Base-by-base conservation (phyloP, 305 asterid species). In the Plantago rigida region DNA sequence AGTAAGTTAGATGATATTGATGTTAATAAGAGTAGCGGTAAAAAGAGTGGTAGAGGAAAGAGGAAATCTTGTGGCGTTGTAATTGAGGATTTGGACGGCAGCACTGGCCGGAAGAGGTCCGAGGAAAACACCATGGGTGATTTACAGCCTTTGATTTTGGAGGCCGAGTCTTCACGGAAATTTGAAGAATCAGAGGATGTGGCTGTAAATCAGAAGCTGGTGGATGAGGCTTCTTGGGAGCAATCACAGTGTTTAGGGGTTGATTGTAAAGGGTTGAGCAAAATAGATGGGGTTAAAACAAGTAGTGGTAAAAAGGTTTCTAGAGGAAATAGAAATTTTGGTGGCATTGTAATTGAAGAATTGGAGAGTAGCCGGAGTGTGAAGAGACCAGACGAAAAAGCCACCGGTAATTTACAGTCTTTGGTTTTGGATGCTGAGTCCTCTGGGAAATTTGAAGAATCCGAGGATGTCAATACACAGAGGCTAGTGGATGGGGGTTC, bases 311-410 rank as follows among this genome's bases (percentile, higher is more conserved):
- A n/a, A 51, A 69, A 51, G 50, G 68, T 49, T 55, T 63, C 42
- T 63, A 69, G 60, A 51, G 66, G 48, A 63, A 64, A 51, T 59
- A 63, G 59, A 44, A 70, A 62, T 15, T 62, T 24, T 41, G 65
- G 62, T 56, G 49, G 63, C 67, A 64, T 44, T 58, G 68, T 69
- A 31, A 63, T 19, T 53, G 41, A 47, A 47, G 66, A 31, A 45
- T 36, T 52, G 56, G 73, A 68, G 78, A 75, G 47, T 67, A 75
- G 56, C 77, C 76, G 72, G 66, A 73, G 62, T 60, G 79, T 81
- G 72, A 70, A 63, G 46, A 41, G 46, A 9, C 46, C 10, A 9
- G 46, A 41, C 0, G 46, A 41, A 41, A 41, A 41, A 11, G 3
- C 46, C 46, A 41, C 46, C 3, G 9, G 46, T 1, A 41, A 41